Base-by-base conservation (phyloP, 768 basidiomycete species). In the Vararia minispora region DNA sequence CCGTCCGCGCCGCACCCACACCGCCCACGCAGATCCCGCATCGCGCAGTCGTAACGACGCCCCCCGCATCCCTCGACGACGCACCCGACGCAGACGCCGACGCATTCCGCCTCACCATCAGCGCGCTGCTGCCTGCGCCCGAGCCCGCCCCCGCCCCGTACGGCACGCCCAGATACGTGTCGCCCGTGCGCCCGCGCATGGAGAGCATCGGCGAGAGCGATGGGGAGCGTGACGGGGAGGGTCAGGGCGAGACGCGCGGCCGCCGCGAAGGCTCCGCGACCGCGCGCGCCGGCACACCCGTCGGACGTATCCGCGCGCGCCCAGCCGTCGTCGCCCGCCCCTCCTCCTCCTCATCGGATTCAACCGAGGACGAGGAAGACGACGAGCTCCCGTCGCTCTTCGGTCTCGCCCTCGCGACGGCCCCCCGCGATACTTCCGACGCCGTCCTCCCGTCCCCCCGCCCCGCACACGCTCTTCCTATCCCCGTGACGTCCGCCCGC, bases 171-270 rank as follows among this genome's bases (percentile, higher is more conserved):
- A 46, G 45, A 17, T 46, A 43, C 43, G 39, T 38, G 11, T 33
- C 44, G 8, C 39, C 45, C 21, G 44, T 43, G 17, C 43, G 30
- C 9, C 40, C 43, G 16, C 44, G 45, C 20, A 48, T 48, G 47
- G 47, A 48, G 23, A 48, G 47, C 33, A 48, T 48, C 11, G 45
- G 33, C 20, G 47, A 48, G 35, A 37, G 26, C 16, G 45, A 48
- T 20, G 26, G 12, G 18, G 47, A 48, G 21, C 35, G 22, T 23
- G 35, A 43, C n/a, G 33, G 5, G 13, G 41, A 37, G 14, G 35
- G 25, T 14, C 18, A 11, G 21, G 23, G 24, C 9, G 37, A 28
- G 24, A 20, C 18, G 18, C 26, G 27, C 11, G 28, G 23, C 28
- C 32, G 37, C 29, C 40, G 26, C 29, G 39, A 40, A 35, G 38